Conservation (phyloP, 1,139 yeast species). For the Yamadazyma mexicana region DNA sequence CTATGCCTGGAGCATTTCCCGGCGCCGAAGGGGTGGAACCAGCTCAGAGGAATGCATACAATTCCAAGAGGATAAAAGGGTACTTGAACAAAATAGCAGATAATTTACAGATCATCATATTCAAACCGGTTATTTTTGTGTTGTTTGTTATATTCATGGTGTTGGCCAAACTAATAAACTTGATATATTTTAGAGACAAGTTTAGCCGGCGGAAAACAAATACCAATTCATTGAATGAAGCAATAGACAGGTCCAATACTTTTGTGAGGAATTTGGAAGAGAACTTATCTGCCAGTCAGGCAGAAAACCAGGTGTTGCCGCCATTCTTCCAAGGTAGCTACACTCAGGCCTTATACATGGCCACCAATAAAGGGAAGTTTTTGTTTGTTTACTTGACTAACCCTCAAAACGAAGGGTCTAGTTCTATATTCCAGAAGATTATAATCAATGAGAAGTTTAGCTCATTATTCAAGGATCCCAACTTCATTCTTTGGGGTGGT, state of each 20-base stretch:
- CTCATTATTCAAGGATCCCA: constrained; percentile 49
- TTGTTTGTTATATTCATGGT: constrained; percentile 25
- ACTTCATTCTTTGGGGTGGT: constrained; percentile 83
- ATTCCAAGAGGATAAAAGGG: constrained; percentile 26
- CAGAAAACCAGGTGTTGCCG: constrained; percentile 22
- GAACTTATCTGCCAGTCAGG: constrained; percentile 25
- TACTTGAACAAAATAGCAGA: constrained; percentile 37
- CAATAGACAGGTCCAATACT: constrained; percentile 34
- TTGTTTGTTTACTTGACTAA: constrained; percentile 74
- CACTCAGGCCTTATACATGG: constrained; percentile 68
- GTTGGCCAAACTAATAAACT: constrained; percentile 24
- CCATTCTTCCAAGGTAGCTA: constrained; percentile 73
- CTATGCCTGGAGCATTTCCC: constrained; percentile 14
- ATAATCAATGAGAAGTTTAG: constrained; percentile 56
- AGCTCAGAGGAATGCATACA: constrained; percentile 12
- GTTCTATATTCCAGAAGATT: constrained; percentile 54
- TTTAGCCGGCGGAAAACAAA: constrained; percentile 7
- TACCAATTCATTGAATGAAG: constrained; percentile 19
- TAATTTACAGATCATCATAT: constrained; percentile 16
- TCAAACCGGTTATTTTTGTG: constrained; percentile 31
- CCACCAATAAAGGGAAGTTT: constrained; percentile 68
- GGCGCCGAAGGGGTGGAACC: constrained; percentile 10
- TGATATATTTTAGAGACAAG: constrained; percentile 30
- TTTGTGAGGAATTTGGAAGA: constrained; percentile 40
- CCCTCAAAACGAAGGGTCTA: constrained; percentile 65